These are phyloP conservation scores for Athelia psychrophila DNA, from an alignment of 1,284 basidiomycete genomes.

Conservation along the genomic window DNA sequence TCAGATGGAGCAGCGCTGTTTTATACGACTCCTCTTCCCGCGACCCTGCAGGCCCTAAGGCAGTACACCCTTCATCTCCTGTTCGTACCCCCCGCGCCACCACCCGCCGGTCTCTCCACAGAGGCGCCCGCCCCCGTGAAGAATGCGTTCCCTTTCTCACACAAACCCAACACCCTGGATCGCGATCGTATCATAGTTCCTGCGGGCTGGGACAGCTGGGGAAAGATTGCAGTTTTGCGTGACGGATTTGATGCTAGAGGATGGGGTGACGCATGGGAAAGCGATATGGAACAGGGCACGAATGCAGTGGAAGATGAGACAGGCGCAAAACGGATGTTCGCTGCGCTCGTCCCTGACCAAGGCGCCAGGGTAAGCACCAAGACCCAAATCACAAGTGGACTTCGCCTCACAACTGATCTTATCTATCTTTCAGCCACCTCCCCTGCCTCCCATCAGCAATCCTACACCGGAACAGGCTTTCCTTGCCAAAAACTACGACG, in stretches of 20 bases:
- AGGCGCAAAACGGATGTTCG: slow-evolving; percentile 59
- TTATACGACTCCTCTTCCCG: slow-evolving; percentile 84
- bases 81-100: slow-evolving; percentile 73
- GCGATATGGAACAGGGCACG: slow-evolving; percentile 49
- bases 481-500: slow-evolving; percentile 85
- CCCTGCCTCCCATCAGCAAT: slow-evolving; percentile 72
- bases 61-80: slow-evolving; percentile 86
- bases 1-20: slow-evolving; percentile 91
- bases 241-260: slow-evolving; percentile 88
- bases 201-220: slow-evolving; percentile 97
- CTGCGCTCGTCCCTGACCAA: slow-evolving; percentile 66
- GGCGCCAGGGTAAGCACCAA: slow-evolving; percentile 54
- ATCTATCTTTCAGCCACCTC: slow-evolving; percentile 44
- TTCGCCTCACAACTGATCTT: slow-evolving; percentile 7
- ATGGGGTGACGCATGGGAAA: slow-evolving; percentile 85
- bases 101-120: slow-evolving; percentile 39
- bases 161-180: slow-evolving; percentile 90
- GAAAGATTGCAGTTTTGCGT: slow-evolving; percentile 88
- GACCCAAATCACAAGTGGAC: neutral
- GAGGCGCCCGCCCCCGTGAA: slow-evolving; percentile 57
- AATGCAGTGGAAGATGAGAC: slow-evolving; percentile 36
- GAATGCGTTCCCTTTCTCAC: slow-evolving; percentile 82
- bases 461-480: slow-evolving; percentile 85
- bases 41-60: slow-evolving; percentile 79
- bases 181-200: slow-evolving; percentile 91